Conservation (phyloP, 129 eudicot species). For the Pulicaria dysenterica region DNA sequence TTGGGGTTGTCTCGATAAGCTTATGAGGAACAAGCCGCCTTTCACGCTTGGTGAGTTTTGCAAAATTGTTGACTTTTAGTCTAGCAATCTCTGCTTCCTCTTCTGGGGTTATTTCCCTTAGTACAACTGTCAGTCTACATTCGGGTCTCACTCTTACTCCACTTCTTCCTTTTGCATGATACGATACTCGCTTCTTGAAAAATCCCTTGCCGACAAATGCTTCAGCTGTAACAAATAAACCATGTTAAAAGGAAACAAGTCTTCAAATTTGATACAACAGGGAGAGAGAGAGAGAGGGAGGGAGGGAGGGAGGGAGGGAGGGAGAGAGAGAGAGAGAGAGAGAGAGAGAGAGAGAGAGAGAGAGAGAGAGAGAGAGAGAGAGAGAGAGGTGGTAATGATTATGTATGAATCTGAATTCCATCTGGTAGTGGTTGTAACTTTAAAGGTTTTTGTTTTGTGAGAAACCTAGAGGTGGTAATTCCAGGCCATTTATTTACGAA, state of each 20-base stretch:
- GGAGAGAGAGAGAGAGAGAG: too few species aligned
- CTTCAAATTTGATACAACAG: not conserved
- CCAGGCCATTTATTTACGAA: not conserved
- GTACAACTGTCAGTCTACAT: constrained; percentile 84
- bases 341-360: too few species aligned
- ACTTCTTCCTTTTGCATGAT: constrained; percentile 72
- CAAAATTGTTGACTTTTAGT: constrained; percentile 64
- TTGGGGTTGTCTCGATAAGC: constrained; percentile 79
- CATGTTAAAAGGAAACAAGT: constrained; percentile 5
- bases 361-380: too few species aligned
- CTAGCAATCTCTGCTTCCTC: constrained; percentile 87
- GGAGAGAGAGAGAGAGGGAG: too few species aligned
- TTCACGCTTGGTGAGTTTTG: constrained; percentile 71
- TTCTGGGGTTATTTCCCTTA: constrained; percentile 80
- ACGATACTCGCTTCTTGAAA: constrained; percentile 58
- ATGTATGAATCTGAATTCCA: not conserved
- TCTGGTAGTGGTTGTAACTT: not conserved
- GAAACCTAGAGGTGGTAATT: not conserved
- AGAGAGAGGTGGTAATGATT: not conserved
- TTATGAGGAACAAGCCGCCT: constrained; percentile 79
- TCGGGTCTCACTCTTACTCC: constrained; percentile 71
- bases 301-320: too few species aligned
- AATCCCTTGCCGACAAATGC: constrained; percentile 90
- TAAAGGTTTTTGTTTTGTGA: not conserved
- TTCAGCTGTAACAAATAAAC: constrained; percentile 57